Conservation (phyloP, 2,329 filamentous ascomycete genomes). For the Zasmidium citrigriseum region DNA sequence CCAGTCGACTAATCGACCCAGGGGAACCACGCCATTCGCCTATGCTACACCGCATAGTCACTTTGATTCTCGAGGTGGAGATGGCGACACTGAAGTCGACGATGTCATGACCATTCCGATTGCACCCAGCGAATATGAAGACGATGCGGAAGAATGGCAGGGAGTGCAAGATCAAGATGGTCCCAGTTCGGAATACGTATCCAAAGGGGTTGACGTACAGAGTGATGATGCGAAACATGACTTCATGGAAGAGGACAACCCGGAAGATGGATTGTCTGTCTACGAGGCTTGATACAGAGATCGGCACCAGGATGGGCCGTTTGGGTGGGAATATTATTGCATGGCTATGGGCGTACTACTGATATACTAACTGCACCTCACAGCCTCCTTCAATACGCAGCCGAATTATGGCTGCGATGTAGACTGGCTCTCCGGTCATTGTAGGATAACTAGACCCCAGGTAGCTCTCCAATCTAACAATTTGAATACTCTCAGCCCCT, state of each 20-base stretch:
- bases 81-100: constrained; percentile 29
- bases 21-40: constrained; percentile 61
- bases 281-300: constrained; percentile 21
- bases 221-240: constrained; percentile 29
- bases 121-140: constrained; percentile 14
- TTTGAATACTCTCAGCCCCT: not conserved
- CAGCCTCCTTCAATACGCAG: constrained; percentile 1
- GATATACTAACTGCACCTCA: constrained; percentile 5
- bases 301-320: not conserved
- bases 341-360: not conserved
- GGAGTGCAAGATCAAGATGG: constrained; percentile 36
- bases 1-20: constrained; percentile 41
- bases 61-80: constrained; percentile 36
- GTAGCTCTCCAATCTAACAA: constrained; percentile 26
- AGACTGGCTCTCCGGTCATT: constrained; percentile 23
- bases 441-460: constrained; percentile 20
- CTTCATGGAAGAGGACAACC: constrained; percentile 16
- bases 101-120: constrained; percentile 10
- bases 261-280: constrained; percentile 22
- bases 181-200: constrained; percentile 21
- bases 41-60: constrained; percentile 73
- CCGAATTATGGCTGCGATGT: constrained; percentile 21
- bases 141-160: constrained; percentile 33
- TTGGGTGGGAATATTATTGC: not conserved
- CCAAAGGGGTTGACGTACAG: constrained; percentile 22